Conservation (phyloP, 257 asterid species). For the Fraxinus americana region DNA sequence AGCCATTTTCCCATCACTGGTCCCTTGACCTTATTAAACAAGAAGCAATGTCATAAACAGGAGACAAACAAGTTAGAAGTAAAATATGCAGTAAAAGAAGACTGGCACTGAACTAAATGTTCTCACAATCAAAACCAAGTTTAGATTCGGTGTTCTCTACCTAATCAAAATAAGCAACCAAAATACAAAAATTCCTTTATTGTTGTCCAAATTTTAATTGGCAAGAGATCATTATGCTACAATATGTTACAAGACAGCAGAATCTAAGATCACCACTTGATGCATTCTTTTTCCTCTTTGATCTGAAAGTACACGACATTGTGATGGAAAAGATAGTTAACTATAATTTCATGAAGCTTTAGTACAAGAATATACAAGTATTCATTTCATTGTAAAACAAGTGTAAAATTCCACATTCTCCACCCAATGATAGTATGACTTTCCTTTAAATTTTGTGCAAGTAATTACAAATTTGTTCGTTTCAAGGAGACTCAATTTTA, state of each 20-base stretch:
- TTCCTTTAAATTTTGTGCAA: not conserved
- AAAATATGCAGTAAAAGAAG: not conserved
- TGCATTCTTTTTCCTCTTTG: constrained; percentile 82
- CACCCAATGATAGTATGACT: not conserved
- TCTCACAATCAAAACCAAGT: not conserved
- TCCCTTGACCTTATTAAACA: constrained; percentile 62
- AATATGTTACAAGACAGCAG: not conserved
- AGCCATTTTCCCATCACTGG: constrained; percentile 74
- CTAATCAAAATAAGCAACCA: not conserved
- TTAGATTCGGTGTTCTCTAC: not conserved
- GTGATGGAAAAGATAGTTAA: not conserved
- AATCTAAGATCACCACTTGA: constrained; percentile 55
- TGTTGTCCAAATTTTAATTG: not conserved
- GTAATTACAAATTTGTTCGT: not conserved
- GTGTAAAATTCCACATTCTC: no score
- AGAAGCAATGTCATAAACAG: constrained; percentile 16
- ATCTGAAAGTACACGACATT: constrained; percentile 40
- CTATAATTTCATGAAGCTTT: not conserved
- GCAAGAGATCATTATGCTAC: not conserved
- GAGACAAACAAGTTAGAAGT: not conserved
- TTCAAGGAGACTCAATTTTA: not conserved
- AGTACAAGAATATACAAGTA: not conserved
- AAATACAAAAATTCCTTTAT: not conserved
- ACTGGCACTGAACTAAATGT: constrained; percentile 2
- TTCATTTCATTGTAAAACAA: not conserved